Conservation (phyloP, 768 basidiomycete genomes). For the Lepiota venenata region DNA sequence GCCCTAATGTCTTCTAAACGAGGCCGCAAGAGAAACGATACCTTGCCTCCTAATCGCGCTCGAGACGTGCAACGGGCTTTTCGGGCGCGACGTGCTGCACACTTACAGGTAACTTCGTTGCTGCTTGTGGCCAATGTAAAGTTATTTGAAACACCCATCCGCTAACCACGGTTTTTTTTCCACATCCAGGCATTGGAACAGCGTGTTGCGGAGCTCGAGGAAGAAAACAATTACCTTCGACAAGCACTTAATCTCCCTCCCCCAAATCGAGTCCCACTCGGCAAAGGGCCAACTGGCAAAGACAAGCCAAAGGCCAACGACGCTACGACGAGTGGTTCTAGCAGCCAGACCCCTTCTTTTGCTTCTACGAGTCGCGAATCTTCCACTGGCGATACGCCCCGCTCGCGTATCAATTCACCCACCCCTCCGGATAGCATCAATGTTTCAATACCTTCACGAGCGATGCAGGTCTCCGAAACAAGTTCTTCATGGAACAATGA, state of each 20-base stretch:
- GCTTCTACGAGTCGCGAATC: slow-evolving; percentile 39
- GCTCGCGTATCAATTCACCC: slow-evolving; percentile 55
- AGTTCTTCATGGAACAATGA: slow-evolving; percentile 51
- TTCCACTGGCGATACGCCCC: slow-evolving; percentile 40
- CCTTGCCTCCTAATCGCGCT: slow-evolving; percentile 77
- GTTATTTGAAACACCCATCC: slow-evolving; percentile 32
- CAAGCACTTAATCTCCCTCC: slow-evolving; percentile 71
- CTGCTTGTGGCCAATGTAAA: slow-evolving; percentile 30
- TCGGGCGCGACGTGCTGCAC: slow-evolving; percentile 83
- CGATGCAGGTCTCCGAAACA: slow-evolving; percentile 46
- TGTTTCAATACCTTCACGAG: slow-evolving; percentile 42
- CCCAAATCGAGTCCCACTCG: slow-evolving; percentile 66
- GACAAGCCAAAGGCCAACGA: slow-evolving; percentile 59
- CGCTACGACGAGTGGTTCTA: background rate
- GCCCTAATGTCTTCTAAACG: slow-evolving; percentile 70
- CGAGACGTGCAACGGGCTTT: slow-evolving; percentile 89
- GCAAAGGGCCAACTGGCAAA: slow-evolving; percentile 86
- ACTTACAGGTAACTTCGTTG: slow-evolving; percentile 62
- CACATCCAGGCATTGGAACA: slow-evolving; percentile 68
- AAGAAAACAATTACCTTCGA: slow-evolving; percentile 75
- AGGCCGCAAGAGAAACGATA: slow-evolving; percentile 81
- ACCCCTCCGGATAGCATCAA: slow-evolving; percentile 50
- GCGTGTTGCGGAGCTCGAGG: slow-evolving; percentile 79
- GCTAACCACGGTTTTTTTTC: slow-evolving; percentile 23
- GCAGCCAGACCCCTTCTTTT: slow-evolving; percentile 25